Evolutionary conservation across 257 asterid species (phyloP).

Genomic region (Nicotiana sylvestris): DNA sequence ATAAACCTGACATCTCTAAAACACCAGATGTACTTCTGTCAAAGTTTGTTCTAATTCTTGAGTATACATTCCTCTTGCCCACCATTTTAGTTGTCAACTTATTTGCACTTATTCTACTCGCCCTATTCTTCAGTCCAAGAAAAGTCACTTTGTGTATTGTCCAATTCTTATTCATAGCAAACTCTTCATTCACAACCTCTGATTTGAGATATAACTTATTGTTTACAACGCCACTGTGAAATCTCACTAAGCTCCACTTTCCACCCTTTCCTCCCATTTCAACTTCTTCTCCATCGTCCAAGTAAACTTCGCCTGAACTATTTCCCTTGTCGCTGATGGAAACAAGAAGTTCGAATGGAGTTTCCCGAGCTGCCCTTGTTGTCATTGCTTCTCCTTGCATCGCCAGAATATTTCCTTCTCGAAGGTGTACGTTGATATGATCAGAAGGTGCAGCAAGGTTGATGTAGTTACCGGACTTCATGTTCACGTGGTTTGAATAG

Average conservation of each 20-base stretch:
- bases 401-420: slow-evolving; percentile 40
- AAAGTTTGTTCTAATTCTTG: neutral
- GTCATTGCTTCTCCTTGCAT: slow-evolving; percentile 71
- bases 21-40: neutral
- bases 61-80: neutral
- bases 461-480: slow-evolving; percentile 27
- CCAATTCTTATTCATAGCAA: slow-evolving; percentile 14
- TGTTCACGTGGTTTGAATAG: slow-evolving; percentile 31
- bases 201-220: slow-evolving; percentile 4
- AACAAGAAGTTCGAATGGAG: slow-evolving; percentile 44
- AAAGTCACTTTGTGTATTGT: slow-evolving; percentile 8
- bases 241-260: slow-evolving; percentile 33
- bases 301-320: slow-evolving; percentile 47
- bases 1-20: slow-evolving; percentile 9
- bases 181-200: slow-evolving; percentile 8
- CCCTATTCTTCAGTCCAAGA: slow-evolving; percentile 1
- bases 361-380: slow-evolving; percentile 35
- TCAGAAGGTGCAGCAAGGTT: slow-evolving; percentile 49
- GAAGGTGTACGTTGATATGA: slow-evolving; percentile 48
- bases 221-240: neutral
- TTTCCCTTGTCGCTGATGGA: slow-evolving; percentile 23
- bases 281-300: slow-evolving; percentile 57
- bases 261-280: slow-evolving; percentile 45
- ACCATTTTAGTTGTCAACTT: neutral
- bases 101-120: neutral